Evolutionary conservation across 192 early-diverging fungal genomes (phyloP).

Genomic region (Coemansia sp.): DNA sequence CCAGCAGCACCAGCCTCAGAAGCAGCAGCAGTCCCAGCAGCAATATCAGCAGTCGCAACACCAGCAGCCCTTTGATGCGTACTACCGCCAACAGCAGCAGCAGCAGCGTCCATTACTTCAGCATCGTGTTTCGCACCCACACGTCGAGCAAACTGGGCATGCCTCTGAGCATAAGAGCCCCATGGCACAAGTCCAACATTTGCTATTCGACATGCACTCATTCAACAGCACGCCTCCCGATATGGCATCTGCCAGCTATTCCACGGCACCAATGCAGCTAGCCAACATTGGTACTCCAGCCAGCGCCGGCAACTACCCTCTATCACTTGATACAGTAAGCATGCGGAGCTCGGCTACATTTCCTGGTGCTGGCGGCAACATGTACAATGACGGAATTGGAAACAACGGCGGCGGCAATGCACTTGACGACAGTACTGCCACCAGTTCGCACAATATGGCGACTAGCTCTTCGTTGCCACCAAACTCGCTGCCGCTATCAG

Average conservation of each 20-base stretch:
- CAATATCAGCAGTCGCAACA: background rate
- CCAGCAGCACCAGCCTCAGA: too few species aligned
- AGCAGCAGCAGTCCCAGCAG: background rate
- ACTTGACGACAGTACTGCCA: background rate
- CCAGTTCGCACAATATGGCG: background rate
- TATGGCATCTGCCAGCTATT: background rate
- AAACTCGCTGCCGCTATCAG: background rate
- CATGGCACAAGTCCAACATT: background rate
- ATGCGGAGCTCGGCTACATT: constrained; percentile 8
- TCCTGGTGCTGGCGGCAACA: background rate
- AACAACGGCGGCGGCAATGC: background rate
- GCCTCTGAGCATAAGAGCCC: constrained; percentile 7
- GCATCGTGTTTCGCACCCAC: background rate
- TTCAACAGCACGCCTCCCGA: constrained; percentile 11
- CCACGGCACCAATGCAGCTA: background rate
- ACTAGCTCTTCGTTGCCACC: background rate
- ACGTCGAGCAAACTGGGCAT: background rate
- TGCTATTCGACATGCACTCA: constrained; percentile 37
- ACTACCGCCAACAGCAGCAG: constrained; percentile 9
- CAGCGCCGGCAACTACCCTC: constrained; percentile 9
- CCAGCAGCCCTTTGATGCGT: constrained; percentile 1
- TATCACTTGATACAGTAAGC: constrained; percentile 5
- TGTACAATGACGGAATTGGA: background rate
- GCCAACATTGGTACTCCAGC: background rate
- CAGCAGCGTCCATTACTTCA: background rate